Evolutionary conservation across 1,284 basidiomycete species (phyloP).

Genomic region (Mycosarcoma maydis): DNA sequence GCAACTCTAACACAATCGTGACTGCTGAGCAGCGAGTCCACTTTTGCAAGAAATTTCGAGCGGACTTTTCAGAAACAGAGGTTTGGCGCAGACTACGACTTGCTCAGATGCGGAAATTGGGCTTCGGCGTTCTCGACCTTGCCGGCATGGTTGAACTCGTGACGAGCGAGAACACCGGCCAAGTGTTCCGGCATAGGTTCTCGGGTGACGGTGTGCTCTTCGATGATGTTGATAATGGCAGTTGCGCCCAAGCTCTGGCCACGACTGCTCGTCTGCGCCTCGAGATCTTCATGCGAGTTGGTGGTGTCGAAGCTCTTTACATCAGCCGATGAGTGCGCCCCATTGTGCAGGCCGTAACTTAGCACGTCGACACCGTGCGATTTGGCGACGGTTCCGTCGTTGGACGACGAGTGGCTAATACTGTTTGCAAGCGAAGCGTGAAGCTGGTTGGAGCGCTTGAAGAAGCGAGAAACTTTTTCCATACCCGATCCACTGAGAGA

Average conservation of each 20-base stretch:
- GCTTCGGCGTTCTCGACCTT: constrained; percentile 2
- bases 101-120: constrained; percentile 29
- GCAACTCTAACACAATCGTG: neutral
- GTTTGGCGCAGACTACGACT: constrained; percentile 12
- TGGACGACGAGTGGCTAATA: neutral
- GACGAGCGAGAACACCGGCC: constrained; percentile 4
- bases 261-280: constrained; percentile 3
- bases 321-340: constrained; percentile 8
- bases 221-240: constrained; percentile 17
- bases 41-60: too few species aligned
- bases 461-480: constrained; percentile 35
- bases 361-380: constrained; percentile 8
- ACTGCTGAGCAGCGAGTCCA: too few species aligned
- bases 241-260: neutral
- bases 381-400: constrained; percentile 1
- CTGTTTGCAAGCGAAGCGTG: constrained; percentile 8
- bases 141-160: neutral
- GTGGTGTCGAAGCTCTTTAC: constrained; percentile 27
- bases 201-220: constrained; percentile 21
- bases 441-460: constrained; percentile 17
- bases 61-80: too few species aligned
- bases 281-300: constrained; percentile 22
- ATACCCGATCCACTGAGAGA: constrained; percentile 9
- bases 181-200: constrained; percentile 48
- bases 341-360: constrained; percentile 15